These are phyloP conservation scores for Beauveria brongniartii DNA, from an alignment of 2,329 filamentous ascomycete species.

Conservation along the genomic window DNA sequence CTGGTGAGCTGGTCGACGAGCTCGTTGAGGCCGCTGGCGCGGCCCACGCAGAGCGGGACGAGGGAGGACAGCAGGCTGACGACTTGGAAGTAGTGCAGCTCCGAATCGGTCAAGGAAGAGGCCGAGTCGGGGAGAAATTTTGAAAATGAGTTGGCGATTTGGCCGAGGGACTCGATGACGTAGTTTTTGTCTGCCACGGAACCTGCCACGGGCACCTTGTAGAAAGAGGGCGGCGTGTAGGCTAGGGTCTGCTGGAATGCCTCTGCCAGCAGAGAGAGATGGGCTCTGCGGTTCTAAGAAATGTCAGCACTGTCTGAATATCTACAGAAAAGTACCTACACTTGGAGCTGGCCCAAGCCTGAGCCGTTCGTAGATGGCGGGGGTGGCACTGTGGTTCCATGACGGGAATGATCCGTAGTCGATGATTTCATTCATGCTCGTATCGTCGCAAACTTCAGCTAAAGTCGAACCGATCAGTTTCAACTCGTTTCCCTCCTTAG, in stretches of 20 bases:
- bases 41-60: conserved; percentile 21
- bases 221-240: conserved; percentile 40
- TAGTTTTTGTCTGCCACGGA: conserved; percentile 36
- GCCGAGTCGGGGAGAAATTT: conserved; percentile 27
- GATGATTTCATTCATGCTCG: conserved; percentile 33
- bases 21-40: conserved; percentile 17
- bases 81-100: conserved; percentile 36
- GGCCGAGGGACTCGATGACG: conserved; percentile 32
- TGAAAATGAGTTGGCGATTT: conserved; percentile 34
- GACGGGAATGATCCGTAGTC: conserved; percentile 46
- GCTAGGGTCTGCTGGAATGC: conserved; percentile 42
- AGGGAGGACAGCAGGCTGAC: conserved; percentile 33
- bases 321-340: conserved; percentile 26
- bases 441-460: conserved; percentile 35
- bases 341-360: conserved; percentile 44
- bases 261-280: conserved; percentile 41
- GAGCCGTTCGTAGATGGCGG: conserved; percentile 35
- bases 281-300: conserved; percentile 38
- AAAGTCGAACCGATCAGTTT: not conserved
- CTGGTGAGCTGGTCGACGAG: conserved; percentile 21
- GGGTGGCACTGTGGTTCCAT: conserved; percentile 30
- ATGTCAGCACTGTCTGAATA: conserved; percentile 12
- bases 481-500: too few species aligned
- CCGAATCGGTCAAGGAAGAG: conserved; percentile 31
- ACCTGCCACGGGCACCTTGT: conserved; percentile 36